Evolutionary conservation across 1,284 basidiomycete species (phyloP).

Genomic region (Apiotrichum porosum): DNA sequence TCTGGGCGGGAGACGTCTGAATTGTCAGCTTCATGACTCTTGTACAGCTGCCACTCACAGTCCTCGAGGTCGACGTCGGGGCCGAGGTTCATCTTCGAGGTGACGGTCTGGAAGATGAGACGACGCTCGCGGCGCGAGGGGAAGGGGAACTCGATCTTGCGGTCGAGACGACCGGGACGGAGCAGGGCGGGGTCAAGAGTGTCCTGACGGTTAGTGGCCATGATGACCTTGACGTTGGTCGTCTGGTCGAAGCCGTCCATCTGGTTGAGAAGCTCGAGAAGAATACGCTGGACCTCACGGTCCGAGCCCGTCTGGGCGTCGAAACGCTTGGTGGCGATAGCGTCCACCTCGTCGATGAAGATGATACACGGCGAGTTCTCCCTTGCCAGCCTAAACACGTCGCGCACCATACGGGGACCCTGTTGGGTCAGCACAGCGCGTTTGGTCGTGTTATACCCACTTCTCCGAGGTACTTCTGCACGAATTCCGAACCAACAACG

Average conservation of each 20-base stretch:
- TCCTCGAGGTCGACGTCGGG: slow-evolving; percentile 98
- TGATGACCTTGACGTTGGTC: slow-evolving; percentile 98
- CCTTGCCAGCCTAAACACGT: slow-evolving; percentile 94
- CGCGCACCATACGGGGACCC: slow-evolving; percentile 98
- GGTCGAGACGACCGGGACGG: slow-evolving; percentile 93
- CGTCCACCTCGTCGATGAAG: slow-evolving; percentile 99
- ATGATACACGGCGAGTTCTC: slow-evolving; percentile 98
- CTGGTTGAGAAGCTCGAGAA: slow-evolving; percentile 97
- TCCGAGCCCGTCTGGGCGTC: slow-evolving; percentile 99
- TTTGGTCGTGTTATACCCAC: slow-evolving; percentile 26
- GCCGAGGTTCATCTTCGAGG: slow-evolving; percentile 94
- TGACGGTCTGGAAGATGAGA: slow-evolving; percentile 97
- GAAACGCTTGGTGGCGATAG: slow-evolving; percentile 99
- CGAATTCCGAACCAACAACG: slow-evolving; percentile 96
- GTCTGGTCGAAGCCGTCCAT: slow-evolving; percentile 99
- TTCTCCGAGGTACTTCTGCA: slow-evolving; percentile 98
- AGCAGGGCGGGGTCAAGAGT: slow-evolving; percentile 94
- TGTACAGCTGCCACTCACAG: slow-evolving; percentile 58
- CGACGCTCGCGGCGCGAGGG: slow-evolving; percentile 94
- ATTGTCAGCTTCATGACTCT: slow-evolving; percentile 6
- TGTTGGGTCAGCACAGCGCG: slow-evolving; percentile 13
- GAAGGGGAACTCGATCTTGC: slow-evolving; percentile 98
- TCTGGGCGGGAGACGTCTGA: slow-evolving; percentile 94
- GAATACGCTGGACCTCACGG: slow-evolving; percentile 96
- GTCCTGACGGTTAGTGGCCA: slow-evolving; percentile 96